Evolutionary conservation across 495 filamentous ascomycete genomes (phyloP), one percentile per base, ranked within the genome.

Genomic region (Neurospora hispaniola): DNA sequence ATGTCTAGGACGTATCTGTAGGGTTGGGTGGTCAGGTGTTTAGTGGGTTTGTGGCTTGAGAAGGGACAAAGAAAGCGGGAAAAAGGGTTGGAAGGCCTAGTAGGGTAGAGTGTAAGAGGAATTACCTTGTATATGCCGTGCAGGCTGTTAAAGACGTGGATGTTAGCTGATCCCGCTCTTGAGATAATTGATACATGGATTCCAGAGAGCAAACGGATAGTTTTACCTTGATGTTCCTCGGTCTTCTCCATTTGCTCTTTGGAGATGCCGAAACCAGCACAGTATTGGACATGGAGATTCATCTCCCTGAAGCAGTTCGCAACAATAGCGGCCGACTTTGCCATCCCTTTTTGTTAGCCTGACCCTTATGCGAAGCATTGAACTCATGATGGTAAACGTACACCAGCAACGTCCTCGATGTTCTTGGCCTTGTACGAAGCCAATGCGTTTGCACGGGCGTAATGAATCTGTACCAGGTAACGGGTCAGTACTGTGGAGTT

Each of bases 1-100:
- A 97, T 88, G 77, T 98, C 94, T 31, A 98, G 88, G 23, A 96
- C 90, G 79, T 94, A 96, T 85, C 92, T 90, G 72, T 23, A 54
- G 46, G 11, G 76, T 46, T 46, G 12, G 18, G 38, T 3, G 5
- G 31, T 75, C 38, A 14, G 20, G 11, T 59, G 20, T 11, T 59
- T 59, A 59, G 48, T 27, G 23, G 48, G 2, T 5, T 20, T n/a
- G 6, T 6, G 39, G 5, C 2, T 14, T 42, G 35, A 12, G 46
- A 54, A 54, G 46, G 20, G 4, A 8, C 43, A 27, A 10, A 4
- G 20, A 23, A 54, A 10, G 5, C 10, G 46, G 20, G 0, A 27
- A 54, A 54, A 2, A n/a, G 46, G 20, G 7, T 46, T 46, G 48
- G 23, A 27, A 27, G 11, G 48, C 14, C 11, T 20, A 27, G 48